Conservation (phyloP, 129 eudicot species). For the Helianthus annuus region DNA sequence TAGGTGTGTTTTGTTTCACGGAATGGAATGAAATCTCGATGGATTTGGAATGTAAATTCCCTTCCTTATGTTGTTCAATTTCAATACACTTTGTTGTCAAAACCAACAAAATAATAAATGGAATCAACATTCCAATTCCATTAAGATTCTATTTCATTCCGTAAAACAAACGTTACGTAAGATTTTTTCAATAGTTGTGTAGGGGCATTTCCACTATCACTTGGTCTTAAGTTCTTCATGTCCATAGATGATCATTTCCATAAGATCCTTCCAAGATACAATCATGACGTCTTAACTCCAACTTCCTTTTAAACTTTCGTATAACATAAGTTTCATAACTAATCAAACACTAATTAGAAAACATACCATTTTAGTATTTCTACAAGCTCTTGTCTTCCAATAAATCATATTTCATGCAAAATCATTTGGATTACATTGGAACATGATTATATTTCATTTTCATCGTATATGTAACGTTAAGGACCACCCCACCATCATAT, state of each 20-base stretch:
- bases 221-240: background rate
- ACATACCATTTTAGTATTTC: conserved; percentile 1
- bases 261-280: background rate
- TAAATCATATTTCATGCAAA: background rate
- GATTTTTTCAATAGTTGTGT: too few species aligned
- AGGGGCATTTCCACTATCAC: too few species aligned
- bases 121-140: too few species aligned
- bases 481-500: conserved; percentile 31
- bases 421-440: background rate
- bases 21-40: too few species aligned
- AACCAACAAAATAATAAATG: too few species aligned
- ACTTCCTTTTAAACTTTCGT: background rate
- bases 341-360: conserved; percentile 3
- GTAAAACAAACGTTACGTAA: too few species aligned
- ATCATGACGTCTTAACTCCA: background rate
- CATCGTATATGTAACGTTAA: conserved; percentile 6
- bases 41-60: too few species aligned
- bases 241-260: background rate
- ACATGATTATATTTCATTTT: background rate
- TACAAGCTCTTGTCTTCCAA: background rate
- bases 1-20: too few species aligned
- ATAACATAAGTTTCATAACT: background rate
- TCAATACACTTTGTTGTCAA: too few species aligned
- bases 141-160: too few species aligned
- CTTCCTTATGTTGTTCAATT: too few species aligned